A percentile compares a stretch with the other conserved stretches of the same genome.
These are phyloP conservation scores for Gossypium raimondii DNA, from an alignment of 345 rosid species.

Conservation along the genomic window DNA sequence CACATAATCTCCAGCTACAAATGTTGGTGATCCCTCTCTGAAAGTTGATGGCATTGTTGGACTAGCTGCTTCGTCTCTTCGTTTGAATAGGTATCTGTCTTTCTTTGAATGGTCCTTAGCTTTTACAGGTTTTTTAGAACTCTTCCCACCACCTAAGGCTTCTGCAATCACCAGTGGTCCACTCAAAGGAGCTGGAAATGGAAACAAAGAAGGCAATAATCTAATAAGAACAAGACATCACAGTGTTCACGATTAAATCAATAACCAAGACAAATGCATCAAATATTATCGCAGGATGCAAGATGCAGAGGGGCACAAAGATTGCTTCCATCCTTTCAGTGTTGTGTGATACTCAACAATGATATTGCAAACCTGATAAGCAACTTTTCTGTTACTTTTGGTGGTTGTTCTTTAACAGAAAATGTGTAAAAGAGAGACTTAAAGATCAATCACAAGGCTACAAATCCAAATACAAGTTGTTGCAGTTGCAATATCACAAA, in stretches of 20 bases:
- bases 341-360: not conserved
- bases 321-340: not conserved
- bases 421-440: not conserved
- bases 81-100: constrained; percentile 76
- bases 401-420: not conserved
- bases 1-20: constrained; percentile 50
- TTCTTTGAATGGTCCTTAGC: constrained; percentile 73
- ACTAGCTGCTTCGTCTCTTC: constrained; percentile 59
- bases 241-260: not conserved
- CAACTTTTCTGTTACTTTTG: not conserved
- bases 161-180: constrained; percentile 96
- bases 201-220: constrained; percentile 12
- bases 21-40: constrained; percentile 38
- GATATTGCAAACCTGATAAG: not conserved
- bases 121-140: constrained; percentile 58
- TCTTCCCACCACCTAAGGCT: constrained; percentile 56
- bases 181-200: constrained; percentile 78
- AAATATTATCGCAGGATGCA: not conserved
- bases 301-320: not conserved
- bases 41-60: constrained; percentile 29
- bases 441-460: not conserved
- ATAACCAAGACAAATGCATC: not conserved
- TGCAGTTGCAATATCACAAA: not conserved
- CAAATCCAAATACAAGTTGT: not conserved
- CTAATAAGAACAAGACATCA: constrained; percentile 8